Evolutionary conservation across 2,329 filamentous ascomycete species (phyloP).

Genomic region (Exserohilum rostratum): DNA sequence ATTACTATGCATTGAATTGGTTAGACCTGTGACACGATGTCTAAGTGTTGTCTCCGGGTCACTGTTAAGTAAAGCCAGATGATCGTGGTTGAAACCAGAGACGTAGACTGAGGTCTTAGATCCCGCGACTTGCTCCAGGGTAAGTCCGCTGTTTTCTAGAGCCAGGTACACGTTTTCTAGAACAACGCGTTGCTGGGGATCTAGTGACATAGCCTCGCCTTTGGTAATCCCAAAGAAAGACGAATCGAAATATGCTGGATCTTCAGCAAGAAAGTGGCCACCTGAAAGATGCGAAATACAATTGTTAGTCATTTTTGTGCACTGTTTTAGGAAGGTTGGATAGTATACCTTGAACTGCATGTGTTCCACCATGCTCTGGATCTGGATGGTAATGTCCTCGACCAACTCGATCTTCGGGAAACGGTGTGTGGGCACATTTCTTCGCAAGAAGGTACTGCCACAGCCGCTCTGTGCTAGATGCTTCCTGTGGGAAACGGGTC

Average conservation of each 20-base stretch:
- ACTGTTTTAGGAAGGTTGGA: neutral
- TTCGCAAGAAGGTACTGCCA: slow-evolving; percentile 1
- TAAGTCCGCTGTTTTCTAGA: slow-evolving; percentile 49
- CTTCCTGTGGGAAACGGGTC: slow-evolving; percentile 1
- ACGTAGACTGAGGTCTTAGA: slow-evolving; percentile 37
- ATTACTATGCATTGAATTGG: slow-evolving; percentile 17
- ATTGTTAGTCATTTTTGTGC: neutral
- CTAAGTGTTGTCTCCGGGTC: neutral
- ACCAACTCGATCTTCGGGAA: neutral
- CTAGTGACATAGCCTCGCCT: slow-evolving; percentile 35
- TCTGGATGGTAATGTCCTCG: slow-evolving; percentile 2
- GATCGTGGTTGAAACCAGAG: slow-evolving; percentile 20
- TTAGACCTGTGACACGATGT: neutral
- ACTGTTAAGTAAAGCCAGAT: neutral
- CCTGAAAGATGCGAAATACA: neutral
- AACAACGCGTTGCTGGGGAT: slow-evolving; percentile 43
- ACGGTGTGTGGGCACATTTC: slow-evolving; percentile 1
- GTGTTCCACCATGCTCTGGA: slow-evolving; percentile 1
- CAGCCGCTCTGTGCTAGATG: neutral
- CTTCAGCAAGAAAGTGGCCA: slow-evolving; percentile 22
- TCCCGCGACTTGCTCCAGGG: slow-evolving; percentile 35
- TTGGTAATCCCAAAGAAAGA: slow-evolving; percentile 39
- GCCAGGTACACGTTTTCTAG: slow-evolving; percentile 47
- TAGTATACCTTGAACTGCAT: neutral
- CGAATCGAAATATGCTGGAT: slow-evolving; percentile 37